Evolutionary conservation across 2,329 filamentous ascomycete species (phyloP).

Genomic region (Geoglossum cookeanum): DNA sequence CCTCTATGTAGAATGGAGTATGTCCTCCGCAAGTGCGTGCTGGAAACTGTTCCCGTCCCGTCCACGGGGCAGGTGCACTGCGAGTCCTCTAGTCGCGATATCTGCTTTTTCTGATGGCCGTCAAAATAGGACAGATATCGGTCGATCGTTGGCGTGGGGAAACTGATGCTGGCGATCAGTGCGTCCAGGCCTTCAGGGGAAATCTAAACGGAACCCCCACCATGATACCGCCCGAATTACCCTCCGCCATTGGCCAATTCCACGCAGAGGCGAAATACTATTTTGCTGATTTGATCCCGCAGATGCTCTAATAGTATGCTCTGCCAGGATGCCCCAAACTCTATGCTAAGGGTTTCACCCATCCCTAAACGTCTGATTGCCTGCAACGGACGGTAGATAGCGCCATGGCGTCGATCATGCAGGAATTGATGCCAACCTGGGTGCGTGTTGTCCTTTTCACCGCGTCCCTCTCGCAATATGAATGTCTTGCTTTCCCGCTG

Average conservation of each 20-base stretch:
- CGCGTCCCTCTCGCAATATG: neutral
- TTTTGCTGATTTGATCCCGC: neutral
- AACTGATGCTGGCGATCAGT: neutral
- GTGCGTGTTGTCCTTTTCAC: neutral
- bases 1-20: no score
- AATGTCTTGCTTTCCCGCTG: neutral
- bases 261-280: neutral
- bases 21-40: no score
- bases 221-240: neutral
- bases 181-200: neutral
- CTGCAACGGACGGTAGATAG: neutral
- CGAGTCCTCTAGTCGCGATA: no score
- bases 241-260: neutral
- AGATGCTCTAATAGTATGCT: neutral
- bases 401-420: neutral
- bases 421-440: neutral
- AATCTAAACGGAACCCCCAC: neutral
- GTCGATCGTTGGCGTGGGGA: neutral
- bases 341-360: neutral
- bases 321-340: no score
- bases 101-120: no score
- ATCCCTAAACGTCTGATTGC: neutral
- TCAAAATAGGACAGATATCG: no score
- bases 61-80: no score
- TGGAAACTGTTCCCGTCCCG: no score